Evolutionary conservation across 2,329 filamentous ascomycete species (phyloP).

Genomic region (Ascochyta fabae): DNA sequence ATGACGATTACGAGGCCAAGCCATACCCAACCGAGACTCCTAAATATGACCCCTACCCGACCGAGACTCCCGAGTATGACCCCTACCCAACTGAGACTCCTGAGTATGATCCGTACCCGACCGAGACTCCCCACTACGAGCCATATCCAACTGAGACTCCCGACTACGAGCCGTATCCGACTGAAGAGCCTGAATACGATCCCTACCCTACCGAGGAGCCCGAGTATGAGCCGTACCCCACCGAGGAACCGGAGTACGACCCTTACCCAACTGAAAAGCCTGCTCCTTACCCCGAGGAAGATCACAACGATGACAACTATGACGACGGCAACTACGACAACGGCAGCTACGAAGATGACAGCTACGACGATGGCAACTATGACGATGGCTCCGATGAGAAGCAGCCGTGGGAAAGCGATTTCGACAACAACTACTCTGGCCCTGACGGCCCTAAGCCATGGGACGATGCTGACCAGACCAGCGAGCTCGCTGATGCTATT

Average conservation of each 20-base stretch:
- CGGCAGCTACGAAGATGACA: constrained; percentile 1
- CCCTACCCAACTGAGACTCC: background rate
- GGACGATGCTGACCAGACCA: constrained; percentile 8
- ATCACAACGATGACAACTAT: background rate
- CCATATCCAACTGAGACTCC: background rate
- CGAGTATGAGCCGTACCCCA: background rate
- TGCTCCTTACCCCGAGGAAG: background rate
- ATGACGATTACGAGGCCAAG: no score
- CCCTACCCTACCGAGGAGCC: background rate
- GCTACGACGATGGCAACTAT: background rate
- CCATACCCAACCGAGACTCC: background rate
- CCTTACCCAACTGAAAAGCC: background rate
- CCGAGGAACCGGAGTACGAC: background rate
- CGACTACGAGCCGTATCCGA: no score
- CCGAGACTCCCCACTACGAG: background rate
- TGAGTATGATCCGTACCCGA: background rate
- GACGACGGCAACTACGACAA: background rate
- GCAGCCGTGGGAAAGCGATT: background rate
- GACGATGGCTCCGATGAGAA: background rate
- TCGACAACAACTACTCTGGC: constrained; percentile 14
- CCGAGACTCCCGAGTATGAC: background rate
- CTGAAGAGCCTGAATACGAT: background rate
- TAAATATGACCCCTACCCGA: background rate
- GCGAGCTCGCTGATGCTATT: constrained; percentile 10
- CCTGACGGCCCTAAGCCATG: constrained; percentile 11